Base-by-base conservation (phyloP, 768 basidiomycete genomes). In the Termitomyces sp. region DNA sequence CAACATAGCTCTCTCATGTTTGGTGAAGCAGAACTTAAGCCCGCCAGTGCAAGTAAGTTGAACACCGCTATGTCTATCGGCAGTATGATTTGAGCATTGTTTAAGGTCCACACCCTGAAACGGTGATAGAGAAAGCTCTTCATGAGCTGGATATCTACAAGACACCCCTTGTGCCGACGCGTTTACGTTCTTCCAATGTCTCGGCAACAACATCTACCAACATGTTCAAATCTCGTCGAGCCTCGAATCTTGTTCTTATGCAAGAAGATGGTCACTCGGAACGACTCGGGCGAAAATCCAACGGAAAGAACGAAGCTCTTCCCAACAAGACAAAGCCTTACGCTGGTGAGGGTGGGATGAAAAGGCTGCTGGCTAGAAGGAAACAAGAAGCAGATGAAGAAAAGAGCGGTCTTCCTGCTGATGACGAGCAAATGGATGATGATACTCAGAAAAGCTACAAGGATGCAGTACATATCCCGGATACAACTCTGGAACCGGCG, bases 131-230 rank as follows among this genome's bases (percentile, higher is more conserved):
- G 71, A 78, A 79, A 57, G 85, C 85, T 16, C 75, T 92, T 5
- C 84, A 86, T 44, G 85, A 88, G 63, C 73, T 90, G 46, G 88
- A 91, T 61, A 77, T 87, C 31, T 92, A 90, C 75, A 87, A 86
- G 72, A 92, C 87, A 1, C 90, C 90, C 6, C 78, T 92, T 46
- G 64, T 90, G 16, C 88, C 90, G 12, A 84, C 86, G 39, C 80
- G 82, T 20, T 68, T 83, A 57, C 75, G 78, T 45, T 73, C 74
- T 24, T 66, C 71, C 31, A 73, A 72, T 59, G 58, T 69, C 36
- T 60, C 71, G 24, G 50, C 53, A 20, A 57, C 63, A 13, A 67
- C 71, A 26, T 66, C 72, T 64, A 83, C 86, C 6, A 84, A 87
- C 58, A 80, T 88, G 72, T 89, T 90, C 72, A 75, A 82, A 60